phyloP scores from a whole-genome alignment of 2,329 filamentous ascomycete species.

The Rhynchosporium agropyri region DNA sequence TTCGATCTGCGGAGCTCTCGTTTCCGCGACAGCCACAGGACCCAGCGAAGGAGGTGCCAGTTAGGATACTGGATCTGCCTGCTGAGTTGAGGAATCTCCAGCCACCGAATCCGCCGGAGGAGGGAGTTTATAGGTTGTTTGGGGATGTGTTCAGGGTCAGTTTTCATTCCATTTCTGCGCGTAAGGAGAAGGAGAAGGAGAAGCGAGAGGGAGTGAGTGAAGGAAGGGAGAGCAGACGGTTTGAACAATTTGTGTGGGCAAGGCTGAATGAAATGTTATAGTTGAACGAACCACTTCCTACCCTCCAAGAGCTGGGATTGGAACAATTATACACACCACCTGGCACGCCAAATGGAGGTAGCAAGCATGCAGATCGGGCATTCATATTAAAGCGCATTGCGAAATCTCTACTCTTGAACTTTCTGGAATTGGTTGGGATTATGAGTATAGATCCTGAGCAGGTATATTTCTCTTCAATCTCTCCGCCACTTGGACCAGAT shows the following conservation, averaged over 20 bases:
- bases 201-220: not conserved
- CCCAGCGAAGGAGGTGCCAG: conserved; percentile 37
- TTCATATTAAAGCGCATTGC: conserved; percentile 75
- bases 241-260: not conserved
- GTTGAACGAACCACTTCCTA: conserved; percentile 64
- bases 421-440: conserved; percentile 78
- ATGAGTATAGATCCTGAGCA: conserved; percentile 66
- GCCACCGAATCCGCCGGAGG: conserved; percentile 73
- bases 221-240: not conserved
- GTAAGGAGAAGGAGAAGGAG: not conserved
- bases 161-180: conserved; percentile 9
- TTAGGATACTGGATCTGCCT: conserved; percentile 37
- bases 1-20: conserved; percentile 44
- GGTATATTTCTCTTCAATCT: conserved; percentile 40
- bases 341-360: conserved; percentile 42
- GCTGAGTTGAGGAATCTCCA: conserved; percentile 76
- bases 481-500: no score
- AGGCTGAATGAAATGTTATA: conserved; percentile 35
- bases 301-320: conserved; percentile 71
- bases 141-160: conserved; percentile 64
- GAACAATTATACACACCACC: conserved; percentile 62
- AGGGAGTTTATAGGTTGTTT: conserved; percentile 75
- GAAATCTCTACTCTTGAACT: conserved; percentile 85
- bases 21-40: conserved; percentile 16
- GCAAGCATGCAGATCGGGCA: conserved; percentile 62